Conservation (phyloP, 2,329 filamentous ascomycete species). For the Cladosporium sp. region DNA sequence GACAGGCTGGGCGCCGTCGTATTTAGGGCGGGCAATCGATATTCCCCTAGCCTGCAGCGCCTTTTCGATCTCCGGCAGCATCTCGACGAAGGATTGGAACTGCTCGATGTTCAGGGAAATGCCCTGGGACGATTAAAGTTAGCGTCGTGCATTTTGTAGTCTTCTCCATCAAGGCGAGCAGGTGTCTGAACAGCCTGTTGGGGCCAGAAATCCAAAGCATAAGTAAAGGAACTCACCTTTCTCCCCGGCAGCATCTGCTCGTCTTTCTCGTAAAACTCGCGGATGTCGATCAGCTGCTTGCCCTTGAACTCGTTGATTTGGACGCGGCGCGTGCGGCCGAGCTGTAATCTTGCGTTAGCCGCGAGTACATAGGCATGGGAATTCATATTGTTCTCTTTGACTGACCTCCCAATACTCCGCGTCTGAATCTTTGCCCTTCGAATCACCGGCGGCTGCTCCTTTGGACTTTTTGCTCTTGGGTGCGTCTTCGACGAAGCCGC, state of each 20-base stretch:
- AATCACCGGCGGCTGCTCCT: slow-evolving; percentile 6
- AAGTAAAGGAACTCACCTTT: no score
- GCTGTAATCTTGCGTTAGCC: slow-evolving; percentile 38
- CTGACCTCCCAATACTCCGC: slow-evolving; percentile 41
- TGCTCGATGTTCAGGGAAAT: slow-evolving; percentile 52
- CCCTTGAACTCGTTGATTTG: slow-evolving; percentile 74
- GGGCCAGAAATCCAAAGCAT: no score
- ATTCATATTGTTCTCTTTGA: background rate
- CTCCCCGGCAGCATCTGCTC: slow-evolving; percentile 76
- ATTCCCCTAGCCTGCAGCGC: slow-evolving; percentile 47
- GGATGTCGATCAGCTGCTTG: slow-evolving; percentile 68
- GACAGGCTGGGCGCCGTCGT: slow-evolving; percentile 34
- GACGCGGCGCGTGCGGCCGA: slow-evolving; percentile 72
- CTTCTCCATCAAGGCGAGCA: no score
- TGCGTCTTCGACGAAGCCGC: slow-evolving; percentile 33
- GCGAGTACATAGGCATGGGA: no score
- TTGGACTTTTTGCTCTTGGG: slow-evolving; percentile 27
- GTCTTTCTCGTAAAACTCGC: slow-evolving; percentile 86
- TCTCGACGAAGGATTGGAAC: slow-evolving; percentile 48
- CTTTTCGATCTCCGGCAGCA: slow-evolving; percentile 53
- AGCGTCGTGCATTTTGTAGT: no score
- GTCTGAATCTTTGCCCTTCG: slow-evolving; percentile 33
- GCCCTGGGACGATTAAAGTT: no score
- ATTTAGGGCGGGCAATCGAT: slow-evolving; percentile 46
- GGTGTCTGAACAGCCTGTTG: no score